Percentiles rank a stretch among this genome's conserved stretches.
phyloP scores from a whole-genome alignment of 2,329 filamentous ascomycete genomes.

The Fusarium haematococcum region DNA sequence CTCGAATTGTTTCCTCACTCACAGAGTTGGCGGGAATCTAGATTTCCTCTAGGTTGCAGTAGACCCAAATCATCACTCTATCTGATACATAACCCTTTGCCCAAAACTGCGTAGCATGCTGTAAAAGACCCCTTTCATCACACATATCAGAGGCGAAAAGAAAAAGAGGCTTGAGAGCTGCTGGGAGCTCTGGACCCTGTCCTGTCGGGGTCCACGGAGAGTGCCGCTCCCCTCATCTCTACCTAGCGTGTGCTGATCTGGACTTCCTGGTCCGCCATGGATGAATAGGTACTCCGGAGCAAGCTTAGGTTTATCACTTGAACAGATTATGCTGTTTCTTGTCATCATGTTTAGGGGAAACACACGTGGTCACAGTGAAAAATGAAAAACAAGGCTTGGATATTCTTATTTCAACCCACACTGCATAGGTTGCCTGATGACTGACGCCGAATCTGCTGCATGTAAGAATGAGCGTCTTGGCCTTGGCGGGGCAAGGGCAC shows the following conservation, averaged over 20 bases:
- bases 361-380: no score
- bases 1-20: neutral
- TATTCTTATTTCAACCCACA: neutral
- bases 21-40: neutral
- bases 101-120: neutral
- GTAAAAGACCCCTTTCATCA: neutral
- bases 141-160: neutral
- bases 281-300: neutral
- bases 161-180: neutral
- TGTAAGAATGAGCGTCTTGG: neutral
- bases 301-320: neutral
- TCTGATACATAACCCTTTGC: neutral
- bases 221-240: neutral
- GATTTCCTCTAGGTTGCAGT: neutral
- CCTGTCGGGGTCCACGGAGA: conserved; percentile 1
- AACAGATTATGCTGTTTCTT: neutral
- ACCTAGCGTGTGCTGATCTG: neutral
- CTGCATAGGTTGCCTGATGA: neutral
- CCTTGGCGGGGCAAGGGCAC: neutral
- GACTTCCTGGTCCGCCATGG: neutral
- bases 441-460: neutral
- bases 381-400: neutral
- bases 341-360: no score
- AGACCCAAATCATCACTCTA: neutral
- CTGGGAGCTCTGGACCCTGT: neutral